Percentiles rank a stretch among this genome's conserved stretches.
These are phyloP conservation scores for Tricholoma sp. DNA, from an alignment of 768 basidiomycete genomes.

Conservation along the genomic window DNA sequence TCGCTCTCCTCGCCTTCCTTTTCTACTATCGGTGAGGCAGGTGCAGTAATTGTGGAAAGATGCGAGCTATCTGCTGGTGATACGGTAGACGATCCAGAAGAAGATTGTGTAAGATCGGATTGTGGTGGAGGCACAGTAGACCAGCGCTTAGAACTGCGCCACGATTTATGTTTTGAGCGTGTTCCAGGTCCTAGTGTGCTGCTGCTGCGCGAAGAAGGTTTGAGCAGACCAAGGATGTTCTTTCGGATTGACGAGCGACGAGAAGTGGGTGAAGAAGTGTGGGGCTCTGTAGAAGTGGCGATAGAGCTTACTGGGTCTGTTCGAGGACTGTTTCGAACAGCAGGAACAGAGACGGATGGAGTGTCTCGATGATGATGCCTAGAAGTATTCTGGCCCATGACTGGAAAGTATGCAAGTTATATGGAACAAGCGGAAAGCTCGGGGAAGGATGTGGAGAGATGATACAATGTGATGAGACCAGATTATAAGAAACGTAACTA, in stretches of 20 bases:
- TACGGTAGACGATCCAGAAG: not conserved
- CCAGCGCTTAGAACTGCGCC: constrained; percentile 25
- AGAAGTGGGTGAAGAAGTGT: constrained; percentile 8
- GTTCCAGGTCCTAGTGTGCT: constrained; percentile 5
- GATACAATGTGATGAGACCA: not conserved
- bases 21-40: constrained; percentile 1
- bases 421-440: not conserved
- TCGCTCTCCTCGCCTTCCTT: not conserved
- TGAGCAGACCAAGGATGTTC: constrained; percentile 27
- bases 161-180: constrained; percentile 13
- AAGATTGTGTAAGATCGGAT: constrained; percentile 8
- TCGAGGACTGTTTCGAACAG: not conserved
- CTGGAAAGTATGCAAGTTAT: not conserved
- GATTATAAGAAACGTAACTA: not conserved
- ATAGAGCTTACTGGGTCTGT: not conserved
- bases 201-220: constrained; percentile 15
- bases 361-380: constrained; percentile 1
- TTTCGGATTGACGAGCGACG: constrained; percentile 24
- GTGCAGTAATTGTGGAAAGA: not conserved
- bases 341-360: not conserved
- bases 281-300: not conserved
- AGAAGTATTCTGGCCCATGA: constrained; percentile 17
- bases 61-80: constrained; percentile 1
- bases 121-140: constrained; percentile 22
- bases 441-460: not conserved